Evolutionary conservation across 352 stramenopile genomes (phyloP), one percentile per base, ranked within the genome.

Genomic region (Phytophthora hibernalis): DNA sequence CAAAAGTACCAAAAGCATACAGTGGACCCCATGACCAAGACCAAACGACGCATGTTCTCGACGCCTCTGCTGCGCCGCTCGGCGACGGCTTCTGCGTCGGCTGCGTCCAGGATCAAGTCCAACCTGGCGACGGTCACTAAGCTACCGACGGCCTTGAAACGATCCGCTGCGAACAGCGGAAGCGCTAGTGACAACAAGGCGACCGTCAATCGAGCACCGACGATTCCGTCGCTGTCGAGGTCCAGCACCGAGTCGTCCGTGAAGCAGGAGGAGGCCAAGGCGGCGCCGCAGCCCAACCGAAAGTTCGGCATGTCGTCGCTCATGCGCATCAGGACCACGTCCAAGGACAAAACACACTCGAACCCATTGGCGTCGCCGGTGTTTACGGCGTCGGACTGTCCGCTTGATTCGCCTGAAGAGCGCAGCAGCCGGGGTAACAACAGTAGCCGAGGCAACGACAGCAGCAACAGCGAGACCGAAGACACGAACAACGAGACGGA

Each of bases 11-110:
- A 9, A n/a, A 43, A 62, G 22, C 48, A 70, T 7, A 13, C 38
- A 47, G 24, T 30, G 43, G 61, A 70, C 11, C 43, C 51, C 50
- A 74, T 67, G 54, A 37, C 24, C 22, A 76, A 64, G 24, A 65
- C 28, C 33, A 85, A 84, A 52, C 62, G 60, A 64, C 77, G 72
- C 33, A 71, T 77, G 45, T 85, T 85, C 52, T 68, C 70, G 16
- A 70, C 61, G 21, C 72, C 77, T 18, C 50, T 70, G 61, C 42
- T 86, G 33, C 65, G 64, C 22, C 65, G 67, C 22, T 74, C 77
- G 9, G 77, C 79, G n/a, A 80, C 75, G 30, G 69, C 68, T 3
- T 79, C 74, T 5, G 76, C 76, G 21, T 75, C 61, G 9, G 68
- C 70, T 38, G 71, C 65, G 2, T 68, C 63, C 21, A 71, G 15